Evolutionary conservation across 768 basidiomycete genomes (phyloP), one percentile per base, ranked within the genome.

Genomic region (Amanita rubescens): DNA sequence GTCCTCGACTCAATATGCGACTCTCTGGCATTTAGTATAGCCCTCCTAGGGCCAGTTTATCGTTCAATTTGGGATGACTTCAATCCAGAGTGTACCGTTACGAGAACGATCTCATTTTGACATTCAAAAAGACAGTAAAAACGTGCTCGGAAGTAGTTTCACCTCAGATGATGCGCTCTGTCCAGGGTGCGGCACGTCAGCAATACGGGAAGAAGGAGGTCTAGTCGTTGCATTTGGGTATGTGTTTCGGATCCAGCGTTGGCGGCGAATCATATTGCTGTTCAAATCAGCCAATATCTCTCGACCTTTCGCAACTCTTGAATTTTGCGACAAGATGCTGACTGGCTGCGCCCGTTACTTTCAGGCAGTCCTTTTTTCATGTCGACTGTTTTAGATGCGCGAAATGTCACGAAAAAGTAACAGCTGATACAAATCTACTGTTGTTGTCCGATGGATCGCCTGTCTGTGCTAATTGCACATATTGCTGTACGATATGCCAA

Each of bases 371-470:
- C 42, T 88, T 94, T 67, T 96, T 95, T 76, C 94, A 94, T 59
- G 85, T 92, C 55, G 85, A 90, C 67, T 93, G 92, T 71, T 97
- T 97, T 78, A 92, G 90, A 60, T 99, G 96, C 65, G 94, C 94
- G 35, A 99, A 98, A 72, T 98, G 95, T 67, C 75, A 79, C 54
- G 81, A 94, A 67, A 82, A 87, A 65, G 94, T 98, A 59, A 94
- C 85, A 53, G 93, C 95, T 25, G 95, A 97, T 69, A 96, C 95
- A 22, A 98, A 96, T 71, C 79, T 99, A n/a, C 79, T 98, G 33
- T 76, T 99, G 10, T 82, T 99, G 48, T 94, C 94, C 30, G 95
- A 99, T 69, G 96, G 96, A 20, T 91, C 88, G n/a, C 96, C 96
- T 35, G 94, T 99, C 47, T 94, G 90, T 64, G 84, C 88, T 39